These are phyloP conservation scores for Colletotrichum caudatum DNA, from an alignment of 2,329 filamentous ascomycete species.

Conservation along the genomic window DNA sequence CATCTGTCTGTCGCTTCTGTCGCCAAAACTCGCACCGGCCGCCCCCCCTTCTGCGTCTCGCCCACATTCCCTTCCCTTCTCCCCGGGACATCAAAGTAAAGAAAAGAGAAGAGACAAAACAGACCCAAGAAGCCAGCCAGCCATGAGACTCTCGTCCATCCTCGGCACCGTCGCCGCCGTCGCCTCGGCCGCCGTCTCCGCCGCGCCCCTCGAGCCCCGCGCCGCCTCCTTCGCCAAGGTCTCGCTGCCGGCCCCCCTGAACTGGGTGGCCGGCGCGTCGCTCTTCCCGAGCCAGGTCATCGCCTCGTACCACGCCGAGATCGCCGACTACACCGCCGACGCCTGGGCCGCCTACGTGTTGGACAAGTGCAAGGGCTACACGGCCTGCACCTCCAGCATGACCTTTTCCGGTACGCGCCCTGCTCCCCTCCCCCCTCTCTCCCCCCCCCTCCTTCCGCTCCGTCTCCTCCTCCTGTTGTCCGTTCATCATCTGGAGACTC, in stretches of 20 bases:
- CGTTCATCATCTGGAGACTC: not conserved
- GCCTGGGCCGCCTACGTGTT: constrained; percentile 5
- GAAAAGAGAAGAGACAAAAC: not conserved
- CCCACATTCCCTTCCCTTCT: not conserved
- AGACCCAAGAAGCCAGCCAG: not conserved
- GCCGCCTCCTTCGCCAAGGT: not conserved
- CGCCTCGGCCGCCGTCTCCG: not conserved
- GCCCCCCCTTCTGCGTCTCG: not conserved
- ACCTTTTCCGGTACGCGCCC: not conserved
- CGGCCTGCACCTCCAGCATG: constrained; percentile 1
- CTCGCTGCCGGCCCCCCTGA: not conserved
- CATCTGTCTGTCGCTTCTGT: not conserved
- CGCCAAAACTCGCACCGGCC: not conserved
- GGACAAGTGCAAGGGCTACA: constrained; percentile 4
- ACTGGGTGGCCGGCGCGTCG: not conserved
- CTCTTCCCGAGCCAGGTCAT: constrained; percentile 1
- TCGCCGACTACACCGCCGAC: not conserved
- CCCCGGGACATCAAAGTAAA: too few species aligned
- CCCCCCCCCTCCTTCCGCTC: not conserved
- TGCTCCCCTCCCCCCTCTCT: too few species aligned
- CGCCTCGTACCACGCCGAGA: not conserved
- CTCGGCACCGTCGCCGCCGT: not conserved
- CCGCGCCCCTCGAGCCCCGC: not conserved
- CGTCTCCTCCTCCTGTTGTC: not conserved
- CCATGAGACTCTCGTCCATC: not conserved